Base-by-base conservation (phyloP, 2,329 filamentous ascomycete species). In the Xylariaceae sp. region DNA sequence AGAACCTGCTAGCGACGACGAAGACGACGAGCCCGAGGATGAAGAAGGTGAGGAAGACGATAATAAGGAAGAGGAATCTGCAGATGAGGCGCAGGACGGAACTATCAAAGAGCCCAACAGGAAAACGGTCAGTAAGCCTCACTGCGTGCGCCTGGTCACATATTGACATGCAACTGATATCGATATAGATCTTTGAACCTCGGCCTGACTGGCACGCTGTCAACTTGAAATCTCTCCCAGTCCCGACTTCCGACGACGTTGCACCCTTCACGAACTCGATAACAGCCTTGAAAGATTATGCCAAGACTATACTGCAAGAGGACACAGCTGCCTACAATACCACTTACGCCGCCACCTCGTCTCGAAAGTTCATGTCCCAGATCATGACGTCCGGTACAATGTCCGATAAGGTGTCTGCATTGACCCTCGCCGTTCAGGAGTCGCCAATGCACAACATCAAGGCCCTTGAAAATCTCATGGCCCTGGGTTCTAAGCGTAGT, bases 331-430 rank as follows among this genome's bases (percentile, higher is more conserved):
- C 81, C 42, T 99, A 96, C 71, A 78, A 78, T 48, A 81, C 83
- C 22, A 85, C 89, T 58, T 74, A 87, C 48, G 83, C 88, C 6
- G 83, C 89, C 44, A 90, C 89, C 22, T 94, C 92, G 2, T 92
- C 91, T 38, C 88, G 95, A 70, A 95, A 91, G 68, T 99, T 99
- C 75, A 85, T 97, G 76, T 89, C 91, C 1, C 95, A 90, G 15
- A 96, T 99, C 67, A 96, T 97, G 89, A 77, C 90, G 10, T 95
- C 91, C 1, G 94, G 94, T 75, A 99, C 95, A 10, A 81, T 97
- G 60, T 95, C 90, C 48, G 94, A 99, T 68, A 97, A 96, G 68
- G 87, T 97, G 39, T 99, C 94, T 2, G 95, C 94, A 3, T 75
- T 99, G 63, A 99, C 94, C 5, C 76, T 99, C 59, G 87, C 94